phyloP scores from a whole-genome alignment of 495 filamentous ascomycete genomes.

The Rostrohypoxylon terebratum region DNA sequence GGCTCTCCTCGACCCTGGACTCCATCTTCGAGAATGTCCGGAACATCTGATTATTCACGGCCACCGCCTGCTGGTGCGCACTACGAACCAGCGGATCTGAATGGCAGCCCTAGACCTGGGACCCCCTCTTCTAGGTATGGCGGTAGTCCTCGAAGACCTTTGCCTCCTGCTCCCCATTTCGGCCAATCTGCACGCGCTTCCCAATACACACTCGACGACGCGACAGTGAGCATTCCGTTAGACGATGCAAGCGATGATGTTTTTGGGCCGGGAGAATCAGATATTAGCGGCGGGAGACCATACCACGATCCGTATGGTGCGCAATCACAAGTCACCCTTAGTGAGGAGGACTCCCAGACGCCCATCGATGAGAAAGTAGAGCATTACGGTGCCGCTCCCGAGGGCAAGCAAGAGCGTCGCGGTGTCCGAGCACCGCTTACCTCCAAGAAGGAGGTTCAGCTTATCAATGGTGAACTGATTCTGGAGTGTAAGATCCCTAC shows the following conservation, averaged over 20 bases:
- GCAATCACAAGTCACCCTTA: slow-evolving; percentile 65
- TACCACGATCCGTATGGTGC: slow-evolving; percentile 72
- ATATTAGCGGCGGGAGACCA: slow-evolving; percentile 56
- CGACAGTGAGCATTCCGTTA: slow-evolving; percentile 70
- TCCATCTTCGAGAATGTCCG: slow-evolving; percentile 67
- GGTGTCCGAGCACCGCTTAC: slow-evolving; percentile 88
- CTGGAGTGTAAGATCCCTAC: slow-evolving; percentile 99
- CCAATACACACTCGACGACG: slow-evolving; percentile 61
- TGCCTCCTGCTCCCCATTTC: slow-evolving; percentile 94
- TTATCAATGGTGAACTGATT: slow-evolving; percentile 97
- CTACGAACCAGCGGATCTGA: slow-evolving; percentile 89
- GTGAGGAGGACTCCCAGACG: slow-evolving; percentile 51
- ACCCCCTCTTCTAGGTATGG: slow-evolving; percentile 89
- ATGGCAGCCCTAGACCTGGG: slow-evolving; percentile 89
- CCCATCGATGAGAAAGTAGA: slow-evolving; percentile 70
- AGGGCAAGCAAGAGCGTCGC: slow-evolving; percentile 83
- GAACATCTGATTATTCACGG: slow-evolving; percentile 70
- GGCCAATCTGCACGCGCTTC: slow-evolving; percentile 58
- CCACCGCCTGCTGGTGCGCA: slow-evolving; percentile 74
- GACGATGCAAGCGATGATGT: slow-evolving; percentile 74
- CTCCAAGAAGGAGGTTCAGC: slow-evolving; percentile 90
- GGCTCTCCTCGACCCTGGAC: slow-evolving; percentile 77
- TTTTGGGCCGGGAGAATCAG: slow-evolving; percentile 71
- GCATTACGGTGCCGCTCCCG: slow-evolving; percentile 89
- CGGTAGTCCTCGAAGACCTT: slow-evolving; percentile 83